Evolutionary conservation across 1,284 basidiomycete genomes (phyloP), one percentile per base, ranked within the genome.

Genomic region (Ganoderma lingzhi): DNA sequence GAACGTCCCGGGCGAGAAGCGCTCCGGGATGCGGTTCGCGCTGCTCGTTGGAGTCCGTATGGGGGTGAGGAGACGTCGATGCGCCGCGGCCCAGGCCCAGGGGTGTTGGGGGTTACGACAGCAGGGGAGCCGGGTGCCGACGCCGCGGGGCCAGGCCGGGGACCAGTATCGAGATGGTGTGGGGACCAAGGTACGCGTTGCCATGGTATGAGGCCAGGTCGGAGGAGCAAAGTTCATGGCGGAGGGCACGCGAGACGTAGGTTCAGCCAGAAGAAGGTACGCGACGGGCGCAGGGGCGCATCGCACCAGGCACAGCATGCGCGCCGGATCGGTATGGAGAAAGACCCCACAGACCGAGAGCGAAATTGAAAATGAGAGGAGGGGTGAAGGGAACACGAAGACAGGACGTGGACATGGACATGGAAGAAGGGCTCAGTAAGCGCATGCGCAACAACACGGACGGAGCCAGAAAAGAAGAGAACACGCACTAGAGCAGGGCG

Each of bases 1-100:
- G 77, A 96, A 96, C 71, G 82, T 88, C 63, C 95, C 95, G 0
- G 95, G 95, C 12, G 85, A 84, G 71, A 92, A 85, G 39, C 90
- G 84, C 78, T 97, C 96, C 35, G 96, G 96, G 66, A 96, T 86
- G 64, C 95, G 87, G 74, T 91, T 90, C 48, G 94, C 94, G 80
- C 91, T 96, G 63, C 41, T 56, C 55, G 32, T 35, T 30, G 32
- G 2, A 9, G 55, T 2, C 14, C 55, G 14, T 56, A 4, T 6
- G 48, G 48, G 48, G 48, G 19, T 28, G 23, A 23, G 39, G 39
- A 41, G 23, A 28, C 39, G 15, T 42, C 14, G 37, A 10, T 28
- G n/a, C 39, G 59, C 37, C n/a, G 59, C 37, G 39, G 23, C n/a
- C 45, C n/a, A 23, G 17, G 14, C 28, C 42, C 30, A 23, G 23